phyloP scores from a whole-genome alignment of 495 filamentous ascomycete species.

The Xylaria scruposa region DNA sequence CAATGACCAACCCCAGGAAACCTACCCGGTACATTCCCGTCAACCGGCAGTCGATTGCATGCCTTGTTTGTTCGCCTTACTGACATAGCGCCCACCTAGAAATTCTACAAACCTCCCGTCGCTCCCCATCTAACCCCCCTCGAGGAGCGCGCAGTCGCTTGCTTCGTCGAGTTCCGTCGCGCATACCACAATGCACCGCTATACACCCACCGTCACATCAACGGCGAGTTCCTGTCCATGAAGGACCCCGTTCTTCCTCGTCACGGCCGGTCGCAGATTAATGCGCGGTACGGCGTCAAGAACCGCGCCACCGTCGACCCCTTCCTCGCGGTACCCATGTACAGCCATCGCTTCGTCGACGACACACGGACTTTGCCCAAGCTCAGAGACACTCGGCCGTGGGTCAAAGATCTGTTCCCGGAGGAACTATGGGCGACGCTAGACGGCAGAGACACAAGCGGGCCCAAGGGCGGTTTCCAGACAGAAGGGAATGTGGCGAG shows the following conservation, averaged over 20 bases:
- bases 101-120: conserved; percentile 50
- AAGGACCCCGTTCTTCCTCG: conserved; percentile 36
- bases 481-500: conserved; percentile 28
- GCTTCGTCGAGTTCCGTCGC: conserved; percentile 55
- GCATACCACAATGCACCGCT: conserved; percentile 56
- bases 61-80: neutral
- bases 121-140: conserved; percentile 45
- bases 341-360: conserved; percentile 54
- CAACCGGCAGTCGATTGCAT: neutral
- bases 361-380: conserved; percentile 56
- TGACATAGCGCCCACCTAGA: conserved; percentile 33
- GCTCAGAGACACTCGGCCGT: conserved; percentile 45
- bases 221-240: conserved; percentile 19
- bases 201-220: conserved; percentile 51
- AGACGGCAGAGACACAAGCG: conserved; percentile 49
- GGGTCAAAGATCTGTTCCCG: conserved; percentile 58
- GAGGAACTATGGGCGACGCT: conserved; percentile 59
- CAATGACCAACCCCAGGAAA: conserved; percentile 39
- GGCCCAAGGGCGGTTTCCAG: conserved; percentile 31
- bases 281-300: conserved; percentile 54
- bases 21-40: conserved; percentile 35
- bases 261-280: conserved; percentile 58
- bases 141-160: conserved; percentile 51
- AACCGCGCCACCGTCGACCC: conserved; percentile 58
- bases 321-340: conserved; percentile 58